phyloP scores from a whole-genome alignment of 345 rosid genomes.

The Moricandia arvensis region DNA sequence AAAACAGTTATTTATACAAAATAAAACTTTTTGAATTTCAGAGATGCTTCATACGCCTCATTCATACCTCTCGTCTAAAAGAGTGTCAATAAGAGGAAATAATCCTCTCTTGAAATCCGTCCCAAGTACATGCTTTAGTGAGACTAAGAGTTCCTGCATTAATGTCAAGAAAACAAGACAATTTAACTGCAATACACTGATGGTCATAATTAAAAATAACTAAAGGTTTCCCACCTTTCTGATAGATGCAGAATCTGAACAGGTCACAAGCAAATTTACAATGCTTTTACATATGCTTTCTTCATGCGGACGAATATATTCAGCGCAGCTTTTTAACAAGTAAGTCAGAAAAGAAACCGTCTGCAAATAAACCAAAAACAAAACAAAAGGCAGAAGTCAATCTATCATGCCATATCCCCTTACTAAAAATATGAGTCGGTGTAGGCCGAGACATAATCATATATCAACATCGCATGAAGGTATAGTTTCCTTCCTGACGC shows the following conservation, averaged over 20 bases:
- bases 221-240: slow-evolving; percentile 61
- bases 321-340: slow-evolving; percentile 91
- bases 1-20: background rate
- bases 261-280: slow-evolving; percentile 95
- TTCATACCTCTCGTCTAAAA: slow-evolving; percentile 84
- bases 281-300: slow-evolving; percentile 97
- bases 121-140: slow-evolving; percentile 93
- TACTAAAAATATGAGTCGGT: background rate
- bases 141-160: slow-evolving; percentile 90
- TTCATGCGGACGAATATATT: slow-evolving; percentile 94
- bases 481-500: background rate
- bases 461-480: background rate
- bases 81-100: slow-evolving; percentile 96
- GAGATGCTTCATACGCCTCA: slow-evolving; percentile 9
- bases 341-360: slow-evolving; percentile 96
- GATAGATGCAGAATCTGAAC: slow-evolving; percentile 94
- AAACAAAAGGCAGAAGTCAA: slow-evolving; percentile 12
- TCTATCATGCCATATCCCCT: background rate
- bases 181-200: slow-evolving; percentile 3
- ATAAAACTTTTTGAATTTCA: slow-evolving; percentile 6
- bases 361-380: slow-evolving; percentile 49
- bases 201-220: background rate
- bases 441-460: too few relatives aligned
- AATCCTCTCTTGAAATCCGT: slow-evolving; percentile 98
- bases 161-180: slow-evolving; percentile 21